These are phyloP conservation scores for Flaveria ramosissima DNA, from an alignment of 129 eudicot genomes.

Conservation along the genomic window DNA sequence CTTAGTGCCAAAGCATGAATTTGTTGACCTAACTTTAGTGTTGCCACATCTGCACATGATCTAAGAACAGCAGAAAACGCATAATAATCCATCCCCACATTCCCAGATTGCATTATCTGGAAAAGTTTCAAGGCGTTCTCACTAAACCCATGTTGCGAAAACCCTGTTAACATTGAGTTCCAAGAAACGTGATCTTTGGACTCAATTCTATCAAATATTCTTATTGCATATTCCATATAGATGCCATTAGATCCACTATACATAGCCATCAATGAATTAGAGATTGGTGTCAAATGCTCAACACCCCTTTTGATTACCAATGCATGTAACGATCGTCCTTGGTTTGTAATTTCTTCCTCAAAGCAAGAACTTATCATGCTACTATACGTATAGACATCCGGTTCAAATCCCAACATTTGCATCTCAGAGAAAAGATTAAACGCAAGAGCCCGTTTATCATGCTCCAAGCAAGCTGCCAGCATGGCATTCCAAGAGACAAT, in stretches of 20 bases:
- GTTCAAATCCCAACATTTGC: slow-evolving; percentile 55
- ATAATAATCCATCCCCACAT: slow-evolving; percentile 66
- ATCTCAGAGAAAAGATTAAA: slow-evolving; percentile 58
- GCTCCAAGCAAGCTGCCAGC: slow-evolving; percentile 66
- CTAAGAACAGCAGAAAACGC: slow-evolving; percentile 72
- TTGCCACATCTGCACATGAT: slow-evolving; percentile 86
- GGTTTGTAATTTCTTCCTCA: slow-evolving; percentile 40
- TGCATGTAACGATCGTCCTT: slow-evolving; percentile 66
- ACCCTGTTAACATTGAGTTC: slow-evolving; percentile 82
- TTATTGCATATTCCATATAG: slow-evolving; percentile 52
- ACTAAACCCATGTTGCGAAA: slow-evolving; percentile 71
- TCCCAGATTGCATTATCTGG: slow-evolving; percentile 46
- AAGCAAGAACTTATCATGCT: slow-evolving; percentile 71
- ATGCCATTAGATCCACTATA: slow-evolving; percentile 43
- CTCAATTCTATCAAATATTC: slow-evolving; percentile 48
- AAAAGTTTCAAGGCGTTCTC: slow-evolving; percentile 68
- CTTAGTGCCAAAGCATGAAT: slow-evolving; percentile 59
- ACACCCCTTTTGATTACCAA: slow-evolving; percentile 73
- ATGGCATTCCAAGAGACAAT: slow-evolving; percentile 88
- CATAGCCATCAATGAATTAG: slow-evolving; percentile 80
- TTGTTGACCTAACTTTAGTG: slow-evolving; percentile 75
- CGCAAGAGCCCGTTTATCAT: slow-evolving; percentile 47
- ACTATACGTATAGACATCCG: slow-evolving; percentile 70
- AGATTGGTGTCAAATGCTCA: slow-evolving; percentile 49
- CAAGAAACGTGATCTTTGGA: slow-evolving; percentile 72